These are phyloP conservation scores for Serendipita sp. DNA, from an alignment of 768 basidiomycete species.

Conservation along the genomic window DNA sequence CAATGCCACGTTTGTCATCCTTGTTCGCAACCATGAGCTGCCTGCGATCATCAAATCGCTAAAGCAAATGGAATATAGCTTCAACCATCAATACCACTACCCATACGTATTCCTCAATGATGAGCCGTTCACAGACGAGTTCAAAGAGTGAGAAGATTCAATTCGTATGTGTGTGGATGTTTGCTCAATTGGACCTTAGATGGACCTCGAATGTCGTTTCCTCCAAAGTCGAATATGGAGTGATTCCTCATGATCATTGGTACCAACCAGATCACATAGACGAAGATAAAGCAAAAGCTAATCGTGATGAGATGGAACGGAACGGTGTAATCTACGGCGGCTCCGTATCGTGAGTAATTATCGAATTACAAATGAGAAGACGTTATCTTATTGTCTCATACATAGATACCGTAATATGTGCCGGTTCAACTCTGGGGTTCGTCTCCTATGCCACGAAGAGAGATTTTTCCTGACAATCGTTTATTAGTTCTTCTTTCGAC, in stretches of 20 bases:
- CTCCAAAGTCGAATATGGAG: slow-evolving; percentile 42
- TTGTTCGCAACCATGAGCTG: slow-evolving; percentile 54
- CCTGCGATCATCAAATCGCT: slow-evolving; percentile 46
- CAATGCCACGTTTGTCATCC: slow-evolving; percentile 38
- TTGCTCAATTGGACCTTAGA: slow-evolving; percentile 11
- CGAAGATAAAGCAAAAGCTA: slow-evolving; percentile 39
- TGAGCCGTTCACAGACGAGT: slow-evolving; percentile 54
- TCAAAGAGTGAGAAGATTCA: slow-evolving; percentile 38
- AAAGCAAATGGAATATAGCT: slow-evolving; percentile 67
- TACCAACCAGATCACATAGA: slow-evolving; percentile 59
- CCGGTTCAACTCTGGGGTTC: slow-evolving; percentile 52
- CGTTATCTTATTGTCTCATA: not conserved
- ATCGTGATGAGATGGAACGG: slow-evolving; percentile 34
- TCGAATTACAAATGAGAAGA: not conserved
- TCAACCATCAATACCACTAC: slow-evolving; percentile 65
- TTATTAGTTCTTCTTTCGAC: slow-evolving; percentile 44
- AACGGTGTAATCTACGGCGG: slow-evolving; percentile 50
- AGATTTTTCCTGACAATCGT: slow-evolving; percentile 11
- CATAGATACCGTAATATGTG: slow-evolving; percentile 56
- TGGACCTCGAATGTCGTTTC: slow-evolving; percentile 29
- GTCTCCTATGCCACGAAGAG: slow-evolving; percentile 12
- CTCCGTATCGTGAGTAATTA: slow-evolving; percentile 29
- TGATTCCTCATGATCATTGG: slow-evolving; percentile 49
- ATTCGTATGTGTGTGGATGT: slow-evolving; percentile 12
- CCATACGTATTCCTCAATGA: slow-evolving; percentile 88